phyloP scores from a whole-genome alignment of 2,329 filamentous ascomycete species.

The Fusarium devonianum region DNA sequence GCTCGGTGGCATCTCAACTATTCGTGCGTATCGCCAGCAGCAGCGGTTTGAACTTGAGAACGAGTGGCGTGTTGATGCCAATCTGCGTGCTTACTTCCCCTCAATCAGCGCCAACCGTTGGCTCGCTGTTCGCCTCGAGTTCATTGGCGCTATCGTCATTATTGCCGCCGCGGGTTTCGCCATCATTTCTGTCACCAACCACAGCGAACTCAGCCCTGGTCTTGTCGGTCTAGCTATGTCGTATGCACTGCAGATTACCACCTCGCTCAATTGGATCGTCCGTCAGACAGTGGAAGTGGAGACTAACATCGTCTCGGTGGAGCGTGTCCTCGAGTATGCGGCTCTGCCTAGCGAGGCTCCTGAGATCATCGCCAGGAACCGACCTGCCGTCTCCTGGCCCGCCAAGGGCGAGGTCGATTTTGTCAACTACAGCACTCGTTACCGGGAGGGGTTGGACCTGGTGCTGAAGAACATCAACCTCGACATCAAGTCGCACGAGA shows the following conservation, averaged over 20 bases:
- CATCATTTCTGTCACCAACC: slow-evolving; percentile 78
- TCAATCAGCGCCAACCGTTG: slow-evolving; percentile 94
- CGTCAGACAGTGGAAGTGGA: slow-evolving; percentile 99
- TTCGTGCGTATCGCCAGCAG: slow-evolving; percentile 92
- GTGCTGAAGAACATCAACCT: slow-evolving; percentile 93
- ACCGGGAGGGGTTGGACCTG: slow-evolving; percentile 86
- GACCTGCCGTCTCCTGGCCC: slow-evolving; percentile 91
- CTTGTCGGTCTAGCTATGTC: slow-evolving; percentile 94
- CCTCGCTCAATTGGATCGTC: slow-evolving; percentile 98
- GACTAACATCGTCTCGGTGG: slow-evolving; percentile 99
- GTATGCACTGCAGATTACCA: slow-evolving; percentile 95
- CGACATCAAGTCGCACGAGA: slow-evolving; percentile 94
- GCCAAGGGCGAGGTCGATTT: slow-evolving; percentile 87
- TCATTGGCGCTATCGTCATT: slow-evolving; percentile 94
- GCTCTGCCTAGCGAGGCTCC: slow-evolving; percentile 90
- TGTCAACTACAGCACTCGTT: slow-evolving; percentile 92
- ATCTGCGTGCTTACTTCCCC: slow-evolving; percentile 92
- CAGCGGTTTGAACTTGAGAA: slow-evolving; percentile 89
- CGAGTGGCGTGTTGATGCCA: slow-evolving; percentile 96
- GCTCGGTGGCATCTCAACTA: slow-evolving; percentile 90
- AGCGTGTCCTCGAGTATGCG: slow-evolving; percentile 96
- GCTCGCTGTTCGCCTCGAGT: slow-evolving; percentile 93
- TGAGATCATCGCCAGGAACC: slow-evolving; percentile 87
- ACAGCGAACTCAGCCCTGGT: slow-evolving; percentile 71
- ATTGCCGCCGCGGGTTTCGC: slow-evolving; percentile 83